Evolutionary conservation across 139 green algal species (phyloP).

Genomic region (Chlorella vulgaris): DNA sequence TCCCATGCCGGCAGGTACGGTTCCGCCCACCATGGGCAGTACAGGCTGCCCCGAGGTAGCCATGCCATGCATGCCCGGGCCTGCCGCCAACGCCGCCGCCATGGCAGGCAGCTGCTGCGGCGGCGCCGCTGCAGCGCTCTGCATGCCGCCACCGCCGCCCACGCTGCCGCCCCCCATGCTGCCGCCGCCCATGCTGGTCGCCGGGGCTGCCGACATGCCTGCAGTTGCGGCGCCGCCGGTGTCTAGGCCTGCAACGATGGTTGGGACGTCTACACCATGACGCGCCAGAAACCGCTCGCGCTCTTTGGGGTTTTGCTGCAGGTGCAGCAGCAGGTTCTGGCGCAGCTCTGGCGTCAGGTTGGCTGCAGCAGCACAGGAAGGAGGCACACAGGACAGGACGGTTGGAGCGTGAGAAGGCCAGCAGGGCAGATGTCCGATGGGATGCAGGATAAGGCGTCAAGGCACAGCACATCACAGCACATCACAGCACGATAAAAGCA

Average conservation of each 20-base stretch:
- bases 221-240: neutral
- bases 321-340: constrained; percentile 31
- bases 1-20: neutral
- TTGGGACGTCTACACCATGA: constrained; percentile 15
- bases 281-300: constrained; percentile 29
- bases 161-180: neutral
- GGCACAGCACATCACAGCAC: too few species aligned
- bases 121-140: neutral
- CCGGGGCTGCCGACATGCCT: neutral
- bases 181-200: too few species aligned
- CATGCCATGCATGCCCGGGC: neutral
- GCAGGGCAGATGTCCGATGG: neutral
- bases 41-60: neutral
- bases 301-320: constrained; percentile 32
- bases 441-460: too few species aligned
- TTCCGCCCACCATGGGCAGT: neutral
- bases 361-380: constrained; percentile 14
- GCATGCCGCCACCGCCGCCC: neutral
- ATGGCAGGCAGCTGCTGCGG: constrained; percentile 7
- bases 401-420: neutral
- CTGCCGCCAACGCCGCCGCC: neutral
- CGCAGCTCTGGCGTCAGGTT: constrained; percentile 34
- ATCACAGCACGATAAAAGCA: too few species aligned
- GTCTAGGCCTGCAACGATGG: constrained; percentile 17
- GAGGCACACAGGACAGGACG: neutral